A percentile compares a stretch with the other conserved stretches of the same genome.
These are phyloP conservation scores for Kwoniella dejecticola DNA, from an alignment of 768 basidiomycete species.

Conservation along the genomic window DNA sequence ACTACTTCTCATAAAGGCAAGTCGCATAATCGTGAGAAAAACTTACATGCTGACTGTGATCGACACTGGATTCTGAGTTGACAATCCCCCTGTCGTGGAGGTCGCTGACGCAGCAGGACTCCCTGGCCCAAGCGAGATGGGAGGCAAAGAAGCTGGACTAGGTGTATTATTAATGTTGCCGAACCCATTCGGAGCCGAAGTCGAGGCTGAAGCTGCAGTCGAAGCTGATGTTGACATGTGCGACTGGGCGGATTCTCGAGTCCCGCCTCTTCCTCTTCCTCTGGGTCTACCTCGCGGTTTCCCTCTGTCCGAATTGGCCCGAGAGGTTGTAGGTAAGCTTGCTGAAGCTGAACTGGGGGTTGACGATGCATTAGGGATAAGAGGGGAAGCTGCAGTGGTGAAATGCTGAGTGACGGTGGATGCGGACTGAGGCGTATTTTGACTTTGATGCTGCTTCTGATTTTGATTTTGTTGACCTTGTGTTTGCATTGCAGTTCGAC, in stretches of 20 bases:
- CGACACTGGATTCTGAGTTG: constrained; percentile 13
- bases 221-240: no score
- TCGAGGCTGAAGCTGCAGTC: no score
- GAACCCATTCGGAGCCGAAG: not conserved
- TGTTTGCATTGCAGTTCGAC: not conserved
- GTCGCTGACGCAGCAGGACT: not conserved
- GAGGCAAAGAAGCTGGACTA: constrained; percentile 1
- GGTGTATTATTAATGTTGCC: constrained; percentile 3
- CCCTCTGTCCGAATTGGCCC: constrained; percentile 19
- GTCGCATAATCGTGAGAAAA: not conserved
- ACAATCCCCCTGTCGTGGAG: not conserved
- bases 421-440: not conserved
- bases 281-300: constrained; percentile 27
- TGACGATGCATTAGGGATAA: not conserved
- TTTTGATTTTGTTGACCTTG: not conserved
- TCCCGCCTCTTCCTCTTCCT: constrained; percentile 32
- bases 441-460: not conserved
- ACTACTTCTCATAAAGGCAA: not conserved
- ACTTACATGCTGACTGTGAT: constrained; percentile 25
- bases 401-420: not conserved
- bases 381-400: not conserved
- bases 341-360: not conserved
- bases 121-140: not conserved
- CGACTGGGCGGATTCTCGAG: not conserved
- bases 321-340: not conserved